Evolutionary conservation across 2,329 filamentous ascomycete genomes (phyloP).

Genomic region (Trichoderma guizhouense): DNA sequence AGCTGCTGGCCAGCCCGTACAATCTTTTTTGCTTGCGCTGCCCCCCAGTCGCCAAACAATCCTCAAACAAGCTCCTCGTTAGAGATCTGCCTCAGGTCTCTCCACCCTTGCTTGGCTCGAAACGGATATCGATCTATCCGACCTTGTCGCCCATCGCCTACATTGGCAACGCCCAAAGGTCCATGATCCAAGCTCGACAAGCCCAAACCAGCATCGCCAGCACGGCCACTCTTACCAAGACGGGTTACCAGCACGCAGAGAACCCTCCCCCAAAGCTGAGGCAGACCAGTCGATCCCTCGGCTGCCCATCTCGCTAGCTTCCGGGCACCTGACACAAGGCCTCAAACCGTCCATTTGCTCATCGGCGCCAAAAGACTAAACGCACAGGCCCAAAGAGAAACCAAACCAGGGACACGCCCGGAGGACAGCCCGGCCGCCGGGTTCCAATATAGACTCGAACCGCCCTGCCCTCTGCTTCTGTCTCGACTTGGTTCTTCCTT

Average conservation of each 20-base stretch:
- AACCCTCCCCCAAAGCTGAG: neutral
- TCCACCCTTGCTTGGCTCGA: neutral
- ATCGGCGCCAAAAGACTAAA: constrained; percentile 18
- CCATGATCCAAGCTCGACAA: neutral
- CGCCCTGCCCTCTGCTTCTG: neutral
- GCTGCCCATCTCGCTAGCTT: constrained; percentile 13
- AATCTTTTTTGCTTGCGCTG: neutral
- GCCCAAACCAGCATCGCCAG: neutral
- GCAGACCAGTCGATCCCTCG: neutral
- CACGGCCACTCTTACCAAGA: neutral
- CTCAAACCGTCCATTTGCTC: constrained; percentile 11
- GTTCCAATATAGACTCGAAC: constrained; percentile 17
- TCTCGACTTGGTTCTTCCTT: constrained; percentile 6
- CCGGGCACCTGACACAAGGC: constrained; percentile 22
- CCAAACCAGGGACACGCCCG: neutral
- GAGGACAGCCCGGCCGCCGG: constrained; percentile 13
- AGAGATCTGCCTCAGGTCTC: constrained; percentile 14
- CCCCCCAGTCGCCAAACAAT: neutral
- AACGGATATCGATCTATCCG: constrained; percentile 19
- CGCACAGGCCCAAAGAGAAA: neutral
- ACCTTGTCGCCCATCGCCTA: neutral
- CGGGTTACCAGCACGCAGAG: constrained; percentile 13
- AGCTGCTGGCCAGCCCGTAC: neutral
- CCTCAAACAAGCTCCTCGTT: constrained; percentile 16
- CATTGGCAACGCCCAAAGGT: neutral